Evolutionary conservation across 2,329 filamentous ascomycete species (phyloP).

Genomic region (Aspergillus felis): DNA sequence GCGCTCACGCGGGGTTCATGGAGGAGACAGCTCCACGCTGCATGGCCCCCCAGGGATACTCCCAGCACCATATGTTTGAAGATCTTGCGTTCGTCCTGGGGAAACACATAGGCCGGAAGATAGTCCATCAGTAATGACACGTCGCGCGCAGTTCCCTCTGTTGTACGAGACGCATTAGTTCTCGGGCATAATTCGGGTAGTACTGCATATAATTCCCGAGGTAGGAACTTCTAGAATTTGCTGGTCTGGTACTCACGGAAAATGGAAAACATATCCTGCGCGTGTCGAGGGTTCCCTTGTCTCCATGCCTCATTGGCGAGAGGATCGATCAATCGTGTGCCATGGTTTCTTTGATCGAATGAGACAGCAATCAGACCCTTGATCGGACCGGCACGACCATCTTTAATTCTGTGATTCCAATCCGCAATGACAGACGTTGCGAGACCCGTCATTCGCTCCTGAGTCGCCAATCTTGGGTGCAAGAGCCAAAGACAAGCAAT

Average conservation of each 20-base stretch:
- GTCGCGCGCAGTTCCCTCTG: constrained; percentile 68
- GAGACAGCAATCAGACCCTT: constrained; percentile 72
- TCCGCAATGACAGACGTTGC: constrained; percentile 65
- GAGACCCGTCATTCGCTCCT: constrained; percentile 70
- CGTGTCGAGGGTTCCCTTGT: constrained; percentile 73
- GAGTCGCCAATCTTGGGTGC: constrained; percentile 69
- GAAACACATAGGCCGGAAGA: constrained; percentile 70
- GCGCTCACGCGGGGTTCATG: constrained; percentile 74
- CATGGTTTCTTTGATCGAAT: constrained; percentile 94
- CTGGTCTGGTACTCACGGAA: constrained; percentile 52
- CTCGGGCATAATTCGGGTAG: neutral
- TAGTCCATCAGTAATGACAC: constrained; percentile 71
- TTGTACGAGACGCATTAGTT: neutral
- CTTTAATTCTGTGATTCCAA: constrained; percentile 54
- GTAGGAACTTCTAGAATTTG: too few species aligned
- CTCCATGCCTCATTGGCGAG: constrained; percentile 75
- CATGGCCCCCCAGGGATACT: constrained; percentile 81
- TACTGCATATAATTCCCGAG: neutral
- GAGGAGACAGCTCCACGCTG: constrained; percentile 78
- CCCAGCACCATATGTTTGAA: constrained; percentile 71
- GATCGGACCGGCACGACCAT: constrained; percentile 27
- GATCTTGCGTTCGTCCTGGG: constrained; percentile 45
- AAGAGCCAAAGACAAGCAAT: constrained; percentile 88
- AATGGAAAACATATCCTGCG: constrained; percentile 84
- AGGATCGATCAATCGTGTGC: constrained; percentile 63